Conservation (phyloP, 129 eudicot species). For the Dittrichia graveolens region DNA sequence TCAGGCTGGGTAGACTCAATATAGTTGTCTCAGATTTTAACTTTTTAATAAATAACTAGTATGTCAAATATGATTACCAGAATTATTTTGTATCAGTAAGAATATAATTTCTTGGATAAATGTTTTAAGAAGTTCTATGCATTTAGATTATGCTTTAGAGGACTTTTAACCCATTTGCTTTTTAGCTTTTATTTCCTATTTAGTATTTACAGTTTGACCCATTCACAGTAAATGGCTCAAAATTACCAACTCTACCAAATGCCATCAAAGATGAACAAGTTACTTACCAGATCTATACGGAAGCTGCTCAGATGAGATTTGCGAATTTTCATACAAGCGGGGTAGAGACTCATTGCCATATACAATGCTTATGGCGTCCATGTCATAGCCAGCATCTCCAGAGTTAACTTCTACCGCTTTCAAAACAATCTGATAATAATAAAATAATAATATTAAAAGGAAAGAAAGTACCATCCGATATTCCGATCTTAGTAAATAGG, state of each 20-base stretch:
- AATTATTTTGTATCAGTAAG: too few relatives aligned
- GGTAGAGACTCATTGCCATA: constrained; percentile 92
- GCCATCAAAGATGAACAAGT: constrained; percentile 14
- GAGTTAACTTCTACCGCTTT: constrained; percentile 74
- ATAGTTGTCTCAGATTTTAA: too few relatives aligned
- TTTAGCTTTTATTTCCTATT: too few relatives aligned
- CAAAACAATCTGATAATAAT: constrained; percentile 64
- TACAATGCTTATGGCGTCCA: constrained; percentile 68
- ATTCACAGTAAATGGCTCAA: not conserved
- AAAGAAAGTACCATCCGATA: not conserved
- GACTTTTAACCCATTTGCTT: too few relatives aligned
- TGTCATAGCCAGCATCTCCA: constrained; percentile 26
- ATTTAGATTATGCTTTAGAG: too few relatives aligned
- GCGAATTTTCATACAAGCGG: constrained; percentile 82
- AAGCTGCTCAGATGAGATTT: constrained; percentile 78
- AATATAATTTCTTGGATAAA: too few relatives aligned
- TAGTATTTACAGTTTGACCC: not conserved
- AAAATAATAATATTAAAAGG: constrained; percentile 15
- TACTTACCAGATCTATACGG: constrained; percentile 60
- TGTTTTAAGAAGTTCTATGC: too few relatives aligned
- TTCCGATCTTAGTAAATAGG: constrained; percentile 4
- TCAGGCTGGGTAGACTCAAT: not conserved
- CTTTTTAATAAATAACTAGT: too few relatives aligned
- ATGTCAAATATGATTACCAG: too few relatives aligned
- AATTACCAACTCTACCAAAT: not conserved